These are phyloP conservation scores for Chytriomyces confervae DNA, from an alignment of 192 early-diverging fungal species.

Conservation along the genomic window DNA sequence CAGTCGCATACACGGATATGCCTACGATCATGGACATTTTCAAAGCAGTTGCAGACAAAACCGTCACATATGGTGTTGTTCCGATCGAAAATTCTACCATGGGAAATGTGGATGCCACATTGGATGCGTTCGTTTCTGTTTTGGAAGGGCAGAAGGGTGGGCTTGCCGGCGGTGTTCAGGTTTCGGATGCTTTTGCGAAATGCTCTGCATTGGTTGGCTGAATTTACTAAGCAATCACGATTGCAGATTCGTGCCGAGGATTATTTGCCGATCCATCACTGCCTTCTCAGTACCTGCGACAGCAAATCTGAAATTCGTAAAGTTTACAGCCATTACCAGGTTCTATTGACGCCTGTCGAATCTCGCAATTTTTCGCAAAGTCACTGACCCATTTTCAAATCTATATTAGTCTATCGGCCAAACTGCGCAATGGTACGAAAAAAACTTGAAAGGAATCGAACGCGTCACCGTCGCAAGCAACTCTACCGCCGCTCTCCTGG, in stretches of 20 bases:
- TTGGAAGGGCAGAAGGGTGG: conserved; percentile 1
- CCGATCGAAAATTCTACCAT: conserved; percentile 93
- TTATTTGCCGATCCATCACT: conserved; percentile 84
- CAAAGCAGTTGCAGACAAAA: conserved; percentile 72
- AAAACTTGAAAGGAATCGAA: conserved; percentile 52
- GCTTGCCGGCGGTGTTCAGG: no score
- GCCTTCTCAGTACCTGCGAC: conserved; percentile 71
- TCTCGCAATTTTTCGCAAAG: conserved; percentile 11
- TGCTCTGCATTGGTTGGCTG: no score
- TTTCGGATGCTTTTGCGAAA: no score
- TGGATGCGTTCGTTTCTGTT: conserved; percentile 77
- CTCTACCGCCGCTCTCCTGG: conserved; percentile 85
- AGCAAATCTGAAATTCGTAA: conserved; percentile 68
- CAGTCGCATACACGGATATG: conserved; percentile 56
- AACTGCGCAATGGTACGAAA: conserved; percentile 24
- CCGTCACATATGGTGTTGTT: conserved; percentile 85
- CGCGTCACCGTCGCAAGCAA: conserved; percentile 82
- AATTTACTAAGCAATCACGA: no score
- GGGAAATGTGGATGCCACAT: conserved; percentile 82
- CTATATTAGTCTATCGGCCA: conserved; percentile 10
- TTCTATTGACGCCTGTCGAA: neutral
- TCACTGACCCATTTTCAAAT: conserved; percentile 1
- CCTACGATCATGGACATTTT: conserved; percentile 71
- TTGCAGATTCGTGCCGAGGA: conserved; percentile 78
- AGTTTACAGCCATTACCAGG: conserved; percentile 75